Base-by-base conservation (phyloP, 306 rosid genomes). In the Fragaria iinumae region DNA sequence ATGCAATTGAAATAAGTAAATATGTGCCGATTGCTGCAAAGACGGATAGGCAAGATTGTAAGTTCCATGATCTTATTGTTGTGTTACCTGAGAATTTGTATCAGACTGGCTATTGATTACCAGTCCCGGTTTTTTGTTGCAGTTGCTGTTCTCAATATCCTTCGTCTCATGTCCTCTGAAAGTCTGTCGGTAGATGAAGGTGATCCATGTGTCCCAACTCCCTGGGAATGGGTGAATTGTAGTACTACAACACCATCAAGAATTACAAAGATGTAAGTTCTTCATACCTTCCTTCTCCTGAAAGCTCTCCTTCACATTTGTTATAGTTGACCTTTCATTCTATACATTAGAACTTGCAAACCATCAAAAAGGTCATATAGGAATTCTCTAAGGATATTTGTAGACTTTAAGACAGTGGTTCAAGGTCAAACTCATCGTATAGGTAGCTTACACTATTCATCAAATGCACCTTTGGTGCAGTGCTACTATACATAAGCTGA, bases 191-290 rank as follows among this genome's bases (percentile, higher is more conserved):
- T 79, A 57, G 77, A 89, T 14, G 92, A 90, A 85, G 97, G 99
- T 6, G 97, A 92, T 85, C 97, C 97, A 20, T 95, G 99, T 79
- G 87, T 87, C 80, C 99, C 99, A 39, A 88, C 92, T 65, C 86
- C 71, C 29, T 95, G 99, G 99, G 97, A 90, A 56, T 89, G 97
- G 97, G 76, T 95, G 75, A 86, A 88, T 63, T 95, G 97, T 69
- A 89, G 93, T 84, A 65, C 87, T 11, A 68, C 79, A 45, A 21
- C 81, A 36, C 89, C 91, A 36, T 89, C 84, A 20, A 90, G 97
- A 92, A 83, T 95, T 52, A 81, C 89, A 67, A 87, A 86, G 76
- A 86, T 95, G 99, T 95, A 89, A 86, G 57, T 49, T 72, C 83
- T 83, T 77, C 25, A 66, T 67, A 67, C 71, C 71, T 74, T 84